Base-by-base conservation (phyloP, 2,329 filamentous ascomycete genomes). In the Chaetomiaceae sp. region DNA sequence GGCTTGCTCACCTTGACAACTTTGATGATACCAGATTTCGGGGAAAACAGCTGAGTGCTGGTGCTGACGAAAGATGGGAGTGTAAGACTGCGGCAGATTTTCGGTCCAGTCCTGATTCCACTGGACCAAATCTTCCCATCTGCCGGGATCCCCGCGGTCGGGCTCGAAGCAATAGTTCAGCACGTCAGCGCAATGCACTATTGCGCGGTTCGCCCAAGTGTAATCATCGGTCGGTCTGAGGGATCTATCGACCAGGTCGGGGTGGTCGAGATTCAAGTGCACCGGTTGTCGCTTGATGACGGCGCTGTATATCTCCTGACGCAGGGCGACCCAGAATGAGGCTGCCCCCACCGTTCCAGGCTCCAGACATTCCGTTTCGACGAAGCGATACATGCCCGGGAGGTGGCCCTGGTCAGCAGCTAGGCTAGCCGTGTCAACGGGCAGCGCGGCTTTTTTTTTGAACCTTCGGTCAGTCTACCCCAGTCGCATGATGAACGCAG, bases 141-240 rank as follows among this genome's bases (percentile, higher is more conserved):
- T 35, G 42, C 61, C 51, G 47, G 64, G 22, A 17, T 41, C 27
- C 51, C 56, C 58, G 18, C n/a, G 62, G 58, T 14, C 55, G 20
- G 14, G 69, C 64, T 72, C 70, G 53, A 82, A 83, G 58, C 80
- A 84, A 55, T 74, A 81, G 50, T 81, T 77, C 14, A 84, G 63
- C 1, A 83, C 76, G 50, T 82, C 77, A n/a, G 78, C 78, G 44
- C 78, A 79, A 54, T 80, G 75, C 3, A 79, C 71, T 0, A 84
- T 71, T 14, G 79, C 75, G 14, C 78, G 70, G 58, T 83, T 81
- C 2, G 78, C 74, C 78, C 78, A 81, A 1, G 68, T 68, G 48
- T 72, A 73, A 50, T 81, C 78, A 35, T 71, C 70, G 7, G 37
- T 40, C 12, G 68, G 62, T 2, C 67, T 63, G 9, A 76, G 66